Evolutionary conservation across 805 yeast species (phyloP), one percentile per base, ranked within the genome.

Genomic region (Spathaspora arborariae): DNA sequence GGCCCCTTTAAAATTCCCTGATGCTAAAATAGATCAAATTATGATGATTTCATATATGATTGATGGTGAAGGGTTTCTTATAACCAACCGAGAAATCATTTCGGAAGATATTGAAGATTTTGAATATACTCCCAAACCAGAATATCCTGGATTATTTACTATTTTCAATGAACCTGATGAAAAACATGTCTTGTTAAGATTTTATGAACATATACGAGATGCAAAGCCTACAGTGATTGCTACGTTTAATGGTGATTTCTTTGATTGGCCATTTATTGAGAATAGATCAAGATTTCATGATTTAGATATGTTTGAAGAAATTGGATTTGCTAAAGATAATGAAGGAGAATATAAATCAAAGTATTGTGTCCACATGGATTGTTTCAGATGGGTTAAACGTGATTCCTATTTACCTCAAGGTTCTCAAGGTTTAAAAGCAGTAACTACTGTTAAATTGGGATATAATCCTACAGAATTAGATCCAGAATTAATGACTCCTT

Each of bases 11-110:
- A 95, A 94, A 62, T 94, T 94, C 55, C 99, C 99, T 0, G 99
- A 89, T 57, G 79, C 97, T 5, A 74, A 85, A 9, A 76, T 86
- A 5, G 99, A 94, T 67, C 95, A 88, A 64, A 79, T 94, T 36
- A 94, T 94, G 97, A 95, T 95, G 99, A 94, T 94, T 43, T 95
- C 99, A 2, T 94, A 94, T 63, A 95, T 95, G 99, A 91, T 94
- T 51, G 99, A 94, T 62, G 99, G 98, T 9, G 96, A 88, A 56
- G 99, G 99, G 34, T 94, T 72, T 60, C 70, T 94, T 35, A 95
- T 94, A 50, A 94, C 98, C 8, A 94, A 94, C 62, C 73, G 99
- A 56, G 97, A 91, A 55, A 89, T 94, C 56, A 91, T 94, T 34
- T 83, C 96, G 5, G 88, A 89, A 62, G 98, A 95, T 64, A 94